Conservation (phyloP, 805 yeast genomes). For the Alloascoidea hylecoeti region DNA sequence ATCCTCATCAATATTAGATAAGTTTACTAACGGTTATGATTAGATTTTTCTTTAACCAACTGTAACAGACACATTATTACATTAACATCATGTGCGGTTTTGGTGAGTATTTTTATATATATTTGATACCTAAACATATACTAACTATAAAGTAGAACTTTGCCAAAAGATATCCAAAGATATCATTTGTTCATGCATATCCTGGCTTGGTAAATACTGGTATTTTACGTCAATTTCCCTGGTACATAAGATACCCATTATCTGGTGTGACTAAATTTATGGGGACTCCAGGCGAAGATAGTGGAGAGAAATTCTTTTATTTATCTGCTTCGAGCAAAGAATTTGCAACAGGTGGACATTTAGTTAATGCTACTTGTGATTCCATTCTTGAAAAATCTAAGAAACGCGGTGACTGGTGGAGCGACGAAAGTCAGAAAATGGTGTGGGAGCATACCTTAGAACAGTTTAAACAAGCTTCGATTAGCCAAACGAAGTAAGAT, state of each 20-base stretch:
- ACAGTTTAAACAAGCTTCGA: conserved; percentile 6
- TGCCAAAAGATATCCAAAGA: conserved; percentile 10
- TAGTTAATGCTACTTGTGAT: conserved; percentile 6
- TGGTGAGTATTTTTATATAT: neutral
- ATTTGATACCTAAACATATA: neutral
- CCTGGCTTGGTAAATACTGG: conserved; percentile 14
- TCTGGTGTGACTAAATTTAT: neutral
- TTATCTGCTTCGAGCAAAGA: conserved; percentile 7
- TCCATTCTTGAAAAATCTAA: conserved; percentile 6
- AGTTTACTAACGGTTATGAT: neutral
- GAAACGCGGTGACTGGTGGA: conserved; percentile 5
- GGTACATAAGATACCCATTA: conserved; percentile 8
- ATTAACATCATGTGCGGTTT: conserved; percentile 10
- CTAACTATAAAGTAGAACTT: conserved; percentile 5
- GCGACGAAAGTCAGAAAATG: conserved; percentile 10
- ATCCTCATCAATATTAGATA: too few species aligned
- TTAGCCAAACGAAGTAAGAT: neutral
- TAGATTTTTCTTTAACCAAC: conserved; percentile 7
- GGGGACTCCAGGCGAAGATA: conserved; percentile 5
- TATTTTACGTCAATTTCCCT: conserved; percentile 10
- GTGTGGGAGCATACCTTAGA: conserved; percentile 13
- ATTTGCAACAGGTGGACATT: conserved; percentile 9
- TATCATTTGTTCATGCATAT: conserved; percentile 11
- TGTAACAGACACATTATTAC: conserved; percentile 7
- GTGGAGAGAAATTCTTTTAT: conserved; percentile 12